A percentile compares a stretch with the other conserved stretches of the same genome.
Evolutionary conservation across 768 basidiomycete species (phyloP).

Genomic region (Hypholoma sublateritium): DNA sequence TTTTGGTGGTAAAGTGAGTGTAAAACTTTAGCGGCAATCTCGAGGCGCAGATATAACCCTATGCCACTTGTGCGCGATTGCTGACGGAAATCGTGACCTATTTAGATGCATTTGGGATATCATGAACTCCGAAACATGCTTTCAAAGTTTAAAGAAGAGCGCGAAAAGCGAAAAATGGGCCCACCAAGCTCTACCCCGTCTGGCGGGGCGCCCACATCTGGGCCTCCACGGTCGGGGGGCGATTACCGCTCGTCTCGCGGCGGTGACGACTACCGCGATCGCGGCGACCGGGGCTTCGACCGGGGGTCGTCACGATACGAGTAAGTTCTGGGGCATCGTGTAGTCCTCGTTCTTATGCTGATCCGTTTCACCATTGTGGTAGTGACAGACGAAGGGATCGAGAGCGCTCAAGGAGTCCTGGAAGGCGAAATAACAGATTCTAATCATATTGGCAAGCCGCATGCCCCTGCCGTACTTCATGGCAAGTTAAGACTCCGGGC

Average conservation of each 20-base stretch:
- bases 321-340: slow-evolving; percentile 42
- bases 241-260: slow-evolving; percentile 45
- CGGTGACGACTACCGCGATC: slow-evolving; percentile 62
- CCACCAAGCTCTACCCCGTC: slow-evolving; percentile 43
- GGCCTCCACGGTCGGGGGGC: slow-evolving; percentile 40
- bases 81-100: slow-evolving; percentile 12
- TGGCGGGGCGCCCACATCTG: slow-evolving; percentile 34
- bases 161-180: slow-evolving; percentile 74
- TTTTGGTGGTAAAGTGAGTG: slow-evolving; percentile 95
- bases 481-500: neutral
- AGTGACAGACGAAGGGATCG: slow-evolving; percentile 72
- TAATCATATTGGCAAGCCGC: slow-evolving; percentile 27
- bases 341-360: slow-evolving; percentile 25
- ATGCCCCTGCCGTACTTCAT: neutral
- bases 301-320: slow-evolving; percentile 72
- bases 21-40: slow-evolving; percentile 12
- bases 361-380: slow-evolving; percentile 25
- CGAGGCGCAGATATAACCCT: slow-evolving; percentile 22
- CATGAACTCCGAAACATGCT: slow-evolving; percentile 97
- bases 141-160: slow-evolving; percentile 84
- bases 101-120: slow-evolving; percentile 97
- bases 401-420: slow-evolving; percentile 73
- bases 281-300: slow-evolving; percentile 65
- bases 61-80: slow-evolving; percentile 13
- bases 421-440: slow-evolving; percentile 51